These are phyloP conservation scores for Letharia lupina DNA, from an alignment of 495 filamentous ascomycete genomes.

Conservation along the genomic window DNA sequence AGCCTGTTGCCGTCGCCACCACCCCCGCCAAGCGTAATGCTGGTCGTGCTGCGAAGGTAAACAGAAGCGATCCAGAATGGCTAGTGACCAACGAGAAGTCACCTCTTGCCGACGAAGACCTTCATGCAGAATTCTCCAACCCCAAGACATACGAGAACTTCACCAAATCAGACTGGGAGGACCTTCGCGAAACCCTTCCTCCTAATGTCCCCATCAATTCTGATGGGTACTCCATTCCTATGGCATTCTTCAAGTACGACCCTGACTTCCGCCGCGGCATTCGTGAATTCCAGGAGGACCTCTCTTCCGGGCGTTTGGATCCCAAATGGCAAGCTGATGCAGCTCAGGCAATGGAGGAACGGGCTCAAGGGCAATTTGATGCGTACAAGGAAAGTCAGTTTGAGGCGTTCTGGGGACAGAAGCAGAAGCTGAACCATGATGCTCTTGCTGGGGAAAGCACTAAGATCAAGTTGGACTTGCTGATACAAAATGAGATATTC, in stretches of 20 bases:
- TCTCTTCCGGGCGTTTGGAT: constrained; percentile 53
- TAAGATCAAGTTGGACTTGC: constrained; percentile 39
- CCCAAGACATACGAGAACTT: constrained; percentile 52
- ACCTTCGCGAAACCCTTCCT: constrained; percentile 50
- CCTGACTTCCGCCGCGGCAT: constrained; percentile 42
- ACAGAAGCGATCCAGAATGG: constrained; percentile 41
- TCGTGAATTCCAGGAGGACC: constrained; percentile 51
- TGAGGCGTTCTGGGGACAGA: constrained; percentile 63
- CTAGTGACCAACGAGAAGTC: constrained; percentile 49
- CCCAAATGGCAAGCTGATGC: constrained; percentile 60
- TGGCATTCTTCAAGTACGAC: constrained; percentile 43
- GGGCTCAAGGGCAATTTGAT: constrained; percentile 62
- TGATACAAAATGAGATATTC: constrained; percentile 41
- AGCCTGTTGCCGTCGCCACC: constrained; percentile 3
- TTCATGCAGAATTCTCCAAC: constrained; percentile 49
- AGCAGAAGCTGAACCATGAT: constrained; percentile 39
- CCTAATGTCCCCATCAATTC: constrained; percentile 36
- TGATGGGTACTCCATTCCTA: constrained; percentile 33
- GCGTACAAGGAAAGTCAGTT: constrained; percentile 56
- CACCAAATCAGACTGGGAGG: constrained; percentile 45
- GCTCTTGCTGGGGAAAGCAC: constrained; percentile 42
- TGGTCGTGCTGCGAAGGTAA: constrained; percentile 21
- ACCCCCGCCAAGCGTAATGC: constrained; percentile 16
- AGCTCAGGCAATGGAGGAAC: constrained; percentile 50
- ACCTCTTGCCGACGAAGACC: constrained; percentile 44